Conservation (phyloP, 2,329 filamentous ascomycete genomes). For the Fusarium sp. region DNA sequence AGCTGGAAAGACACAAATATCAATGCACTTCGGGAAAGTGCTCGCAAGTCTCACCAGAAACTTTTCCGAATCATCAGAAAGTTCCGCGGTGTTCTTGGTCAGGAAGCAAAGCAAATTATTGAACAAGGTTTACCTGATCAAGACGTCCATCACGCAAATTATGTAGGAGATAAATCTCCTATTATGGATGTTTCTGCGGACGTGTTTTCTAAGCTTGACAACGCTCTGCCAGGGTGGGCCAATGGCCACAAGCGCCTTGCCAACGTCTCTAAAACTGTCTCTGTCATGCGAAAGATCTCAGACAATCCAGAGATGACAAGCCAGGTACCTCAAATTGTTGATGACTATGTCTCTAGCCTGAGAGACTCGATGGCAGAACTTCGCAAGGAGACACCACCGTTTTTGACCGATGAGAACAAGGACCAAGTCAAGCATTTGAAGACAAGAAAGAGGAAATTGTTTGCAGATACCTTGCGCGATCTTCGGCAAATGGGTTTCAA, state of each 20-base stretch:
- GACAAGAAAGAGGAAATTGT: conserved; percentile 86
- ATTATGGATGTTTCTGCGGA: conserved; percentile 13
- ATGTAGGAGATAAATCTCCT: neutral
- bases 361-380: conserved; percentile 75
- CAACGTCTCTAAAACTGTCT: conserved; percentile 74
- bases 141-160: conserved; percentile 31
- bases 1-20: conserved; percentile 99
- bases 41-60: conserved; percentile 88
- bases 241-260: conserved; percentile 71
- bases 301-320: conserved; percentile 61
- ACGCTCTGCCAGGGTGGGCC: conserved; percentile 50
- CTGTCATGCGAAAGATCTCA: conserved; percentile 76
- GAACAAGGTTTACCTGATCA: conserved; percentile 68
- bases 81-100: conserved; percentile 81
- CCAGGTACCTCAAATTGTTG: conserved; percentile 67
- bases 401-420: conserved; percentile 89
- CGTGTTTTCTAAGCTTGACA: conserved; percentile 35
- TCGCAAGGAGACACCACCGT: conserved; percentile 81
- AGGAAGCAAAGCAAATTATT: conserved; percentile 75
- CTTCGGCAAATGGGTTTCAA: conserved; percentile 90
- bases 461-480: conserved; percentile 85
- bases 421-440: conserved; percentile 87
- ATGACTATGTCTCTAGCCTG: conserved; percentile 75
- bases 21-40: conserved; percentile 85
- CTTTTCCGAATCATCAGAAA: conserved; percentile 92